phyloP scores from a whole-genome alignment of 1,284 basidiomycete species.

The Ganoderma resinaceum region DNA sequence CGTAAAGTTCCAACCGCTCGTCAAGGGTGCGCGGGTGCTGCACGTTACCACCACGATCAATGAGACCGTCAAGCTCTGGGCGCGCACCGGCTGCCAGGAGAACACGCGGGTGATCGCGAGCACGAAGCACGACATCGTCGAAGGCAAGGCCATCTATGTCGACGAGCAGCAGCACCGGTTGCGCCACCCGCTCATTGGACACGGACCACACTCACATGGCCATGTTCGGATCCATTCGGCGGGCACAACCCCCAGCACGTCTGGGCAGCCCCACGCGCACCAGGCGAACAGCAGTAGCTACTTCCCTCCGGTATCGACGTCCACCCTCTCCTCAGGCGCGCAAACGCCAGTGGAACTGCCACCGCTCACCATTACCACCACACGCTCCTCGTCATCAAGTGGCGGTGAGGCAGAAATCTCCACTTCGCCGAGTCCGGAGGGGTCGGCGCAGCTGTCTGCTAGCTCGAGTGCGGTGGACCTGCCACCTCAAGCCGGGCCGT shows the following conservation, averaged over 20 bases:
- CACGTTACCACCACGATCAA: slow-evolving; percentile 75
- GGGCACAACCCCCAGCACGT: slow-evolving; percentile 24
- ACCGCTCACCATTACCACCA: slow-evolving; percentile 39
- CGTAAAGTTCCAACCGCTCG: slow-evolving; percentile 87
- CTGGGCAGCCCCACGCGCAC: slow-evolving; percentile 23
- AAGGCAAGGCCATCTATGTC: slow-evolving; percentile 63
- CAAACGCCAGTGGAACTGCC: slow-evolving; percentile 36
- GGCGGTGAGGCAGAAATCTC: slow-evolving; percentile 12
- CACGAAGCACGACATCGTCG: slow-evolving; percentile 74
- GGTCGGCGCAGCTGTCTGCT: slow-evolving; percentile 17
- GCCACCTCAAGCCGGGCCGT: slow-evolving; percentile 15
- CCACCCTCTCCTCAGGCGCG: slow-evolving; percentile 28
- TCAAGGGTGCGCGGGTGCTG: slow-evolving; percentile 83
- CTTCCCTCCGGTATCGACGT: slow-evolving; percentile 25
- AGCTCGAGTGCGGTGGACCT: slow-evolving; percentile 20
- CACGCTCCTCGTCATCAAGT: slow-evolving; percentile 38
- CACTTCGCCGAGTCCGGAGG: slow-evolving; percentile 9
- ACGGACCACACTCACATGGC: slow-evolving; percentile 22
- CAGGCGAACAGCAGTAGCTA: slow-evolving; percentile 19
- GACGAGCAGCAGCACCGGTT: slow-evolving; percentile 45
- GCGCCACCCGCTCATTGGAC: slow-evolving; percentile 38
- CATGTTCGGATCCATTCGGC: slow-evolving; percentile 25
- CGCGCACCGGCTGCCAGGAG: slow-evolving; percentile 63
- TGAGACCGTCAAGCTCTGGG: slow-evolving; percentile 76
- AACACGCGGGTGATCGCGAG: slow-evolving; percentile 69